Percentiles rank a stretch among this genome's conserved stretches.
These are phyloP conservation scores for Sapria himalayana DNA, from an alignment of 345 rosid genomes.

Conservation along the genomic window DNA sequence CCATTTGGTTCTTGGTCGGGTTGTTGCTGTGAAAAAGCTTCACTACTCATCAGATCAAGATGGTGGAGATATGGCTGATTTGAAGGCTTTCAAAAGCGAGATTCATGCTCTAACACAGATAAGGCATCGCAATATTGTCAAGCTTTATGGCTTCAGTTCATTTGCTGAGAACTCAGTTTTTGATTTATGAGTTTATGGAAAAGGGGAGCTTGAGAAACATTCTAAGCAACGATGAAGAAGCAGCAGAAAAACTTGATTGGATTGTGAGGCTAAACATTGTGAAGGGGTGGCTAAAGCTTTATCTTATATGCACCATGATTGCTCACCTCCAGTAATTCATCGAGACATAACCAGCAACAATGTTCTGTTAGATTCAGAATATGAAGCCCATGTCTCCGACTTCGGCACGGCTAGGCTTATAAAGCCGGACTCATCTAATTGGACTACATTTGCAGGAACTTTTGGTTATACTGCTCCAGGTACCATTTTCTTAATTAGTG, in stretches of 20 bases:
- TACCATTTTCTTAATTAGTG: too few relatives aligned
- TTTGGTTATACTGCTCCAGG: slow-evolving; percentile 18
- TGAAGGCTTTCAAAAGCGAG: slow-evolving; percentile 17
- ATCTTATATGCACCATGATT: slow-evolving; percentile 30
- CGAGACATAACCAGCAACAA: slow-evolving; percentile 1
- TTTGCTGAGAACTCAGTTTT: slow-evolving; percentile 8
- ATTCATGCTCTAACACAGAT: slow-evolving; percentile 19
- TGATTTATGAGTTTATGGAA: slow-evolving; percentile 18
- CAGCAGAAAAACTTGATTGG: slow-evolving; percentile 17
- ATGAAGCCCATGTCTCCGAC: background rate
- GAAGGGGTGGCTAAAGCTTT: slow-evolving; percentile 25
- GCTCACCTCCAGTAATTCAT: slow-evolving; percentile 12
- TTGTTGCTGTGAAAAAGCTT: slow-evolving; percentile 20
- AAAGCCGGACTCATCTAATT: slow-evolving; percentile 11
- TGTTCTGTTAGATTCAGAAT: slow-evolving; percentile 2
- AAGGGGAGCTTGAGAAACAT: slow-evolving; percentile 20
- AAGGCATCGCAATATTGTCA: slow-evolving; percentile 24
- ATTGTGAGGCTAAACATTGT: slow-evolving; percentile 14
- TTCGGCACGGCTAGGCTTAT: slow-evolving; percentile 1
- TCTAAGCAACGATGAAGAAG: slow-evolving; percentile 6
- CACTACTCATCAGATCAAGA: slow-evolving; percentile 12
- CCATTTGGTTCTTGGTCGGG: too few relatives aligned
- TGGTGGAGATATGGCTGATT: slow-evolving; percentile 9
- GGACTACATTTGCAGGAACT: slow-evolving; percentile 16
- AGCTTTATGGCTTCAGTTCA: slow-evolving; percentile 22